Evolutionary conservation across 208 protist species (phyloP).

Genomic region (Porcisia hertigi): DNA sequence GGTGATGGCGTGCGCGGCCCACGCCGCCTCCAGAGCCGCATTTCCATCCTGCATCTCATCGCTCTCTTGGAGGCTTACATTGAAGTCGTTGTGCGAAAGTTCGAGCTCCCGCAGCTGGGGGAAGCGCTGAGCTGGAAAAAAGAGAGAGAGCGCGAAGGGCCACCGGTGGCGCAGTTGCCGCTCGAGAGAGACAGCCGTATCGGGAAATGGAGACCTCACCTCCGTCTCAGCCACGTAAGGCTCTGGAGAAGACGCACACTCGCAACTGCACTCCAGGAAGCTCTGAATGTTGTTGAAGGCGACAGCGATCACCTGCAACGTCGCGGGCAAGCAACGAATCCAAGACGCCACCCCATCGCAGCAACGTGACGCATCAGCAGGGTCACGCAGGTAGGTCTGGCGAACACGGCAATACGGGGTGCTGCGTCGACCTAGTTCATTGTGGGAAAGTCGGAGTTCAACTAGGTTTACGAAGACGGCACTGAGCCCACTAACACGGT

Average conservation of each 20-base stretch:
- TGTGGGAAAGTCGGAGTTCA: constrained; percentile 68
- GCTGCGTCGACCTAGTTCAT: constrained; percentile 50
- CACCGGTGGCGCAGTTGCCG: constrained; percentile 54
- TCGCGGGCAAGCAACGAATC: constrained; percentile 61
- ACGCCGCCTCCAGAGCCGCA: background rate
- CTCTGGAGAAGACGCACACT: background rate
- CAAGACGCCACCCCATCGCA: constrained; percentile 58
- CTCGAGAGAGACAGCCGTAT: background rate
- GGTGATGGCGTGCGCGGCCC: background rate
- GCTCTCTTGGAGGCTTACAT: constrained; percentile 47
- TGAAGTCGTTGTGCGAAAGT: constrained; percentile 69
- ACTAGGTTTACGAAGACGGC: constrained; percentile 57
- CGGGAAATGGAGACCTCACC: background rate
- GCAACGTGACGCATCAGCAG: background rate
- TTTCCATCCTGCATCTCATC: constrained; percentile 50
- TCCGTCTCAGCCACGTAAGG: background rate
- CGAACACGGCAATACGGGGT: constrained; percentile 28
- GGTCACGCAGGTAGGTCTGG: background rate
- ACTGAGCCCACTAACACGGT: constrained; percentile 52
- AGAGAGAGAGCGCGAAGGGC: constrained; percentile 55
- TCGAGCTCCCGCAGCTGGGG: constrained; percentile 52
- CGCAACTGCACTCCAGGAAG: constrained; percentile 56
- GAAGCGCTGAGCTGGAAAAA: constrained; percentile 59
- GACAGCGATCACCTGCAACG: constrained; percentile 66
- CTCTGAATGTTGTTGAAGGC: constrained; percentile 69